These are phyloP conservation scores for Parafenestella ontariensis DNA, from an alignment of 2,329 filamentous ascomycete species.

Conservation along the genomic window DNA sequence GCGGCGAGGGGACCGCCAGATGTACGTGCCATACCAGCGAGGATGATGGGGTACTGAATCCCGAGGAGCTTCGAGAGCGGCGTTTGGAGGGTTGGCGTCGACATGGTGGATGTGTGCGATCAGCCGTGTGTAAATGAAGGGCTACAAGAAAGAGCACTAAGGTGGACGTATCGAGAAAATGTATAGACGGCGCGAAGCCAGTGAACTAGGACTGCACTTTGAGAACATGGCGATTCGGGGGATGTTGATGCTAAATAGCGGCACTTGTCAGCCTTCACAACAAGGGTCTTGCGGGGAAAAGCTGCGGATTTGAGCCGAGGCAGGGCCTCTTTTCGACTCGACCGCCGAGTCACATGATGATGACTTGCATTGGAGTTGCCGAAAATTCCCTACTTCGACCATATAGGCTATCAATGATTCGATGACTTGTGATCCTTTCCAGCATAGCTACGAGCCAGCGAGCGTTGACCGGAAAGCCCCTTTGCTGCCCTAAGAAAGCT, in stretches of 20 bases:
- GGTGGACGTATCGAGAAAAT: not conserved
- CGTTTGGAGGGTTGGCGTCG: conserved; percentile 44
- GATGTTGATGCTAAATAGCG: conserved; percentile 36
- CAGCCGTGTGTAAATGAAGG: not conserved
- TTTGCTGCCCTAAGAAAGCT: not conserved
- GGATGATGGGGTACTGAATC: conserved; percentile 87
- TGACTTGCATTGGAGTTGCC: conserved; percentile 6
- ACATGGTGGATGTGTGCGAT: conserved; percentile 30
- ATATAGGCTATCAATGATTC: not conserved
- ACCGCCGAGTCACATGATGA: conserved; percentile 9
- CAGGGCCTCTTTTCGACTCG: conserved; percentile 21
- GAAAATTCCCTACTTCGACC: conserved; percentile 15
- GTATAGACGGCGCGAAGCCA: conserved; percentile 2
- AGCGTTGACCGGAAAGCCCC: not conserved
- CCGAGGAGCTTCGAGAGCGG: conserved; percentile 66
- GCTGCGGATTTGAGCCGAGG: conserved; percentile 24
- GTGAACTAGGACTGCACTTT: not conserved
- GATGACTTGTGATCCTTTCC: not conserved
- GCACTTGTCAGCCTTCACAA: conserved; percentile 15
- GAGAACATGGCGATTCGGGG: conserved; percentile 29
- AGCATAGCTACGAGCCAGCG: not conserved
- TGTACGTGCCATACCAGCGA: conserved; percentile 92
- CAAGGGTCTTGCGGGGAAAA: conserved; percentile 29
- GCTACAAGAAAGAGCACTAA: not conserved
- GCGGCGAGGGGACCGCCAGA: conserved; percentile 50